Evolutionary conservation across 805 yeast genomes (phyloP).

Genomic region (Wickerhamomyces subpelliculosus): DNA sequence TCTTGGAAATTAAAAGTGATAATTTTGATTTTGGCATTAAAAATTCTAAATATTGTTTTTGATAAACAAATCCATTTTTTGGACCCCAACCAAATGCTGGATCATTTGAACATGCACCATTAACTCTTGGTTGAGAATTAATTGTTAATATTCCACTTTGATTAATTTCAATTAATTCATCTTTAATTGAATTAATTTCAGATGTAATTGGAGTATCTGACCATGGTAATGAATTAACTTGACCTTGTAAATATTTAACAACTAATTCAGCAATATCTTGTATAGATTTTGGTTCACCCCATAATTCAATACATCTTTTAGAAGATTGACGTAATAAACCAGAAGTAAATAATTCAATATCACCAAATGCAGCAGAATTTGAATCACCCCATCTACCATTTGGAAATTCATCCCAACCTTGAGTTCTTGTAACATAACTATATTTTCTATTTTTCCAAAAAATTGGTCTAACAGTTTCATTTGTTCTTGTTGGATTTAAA

Average conservation of each 20-base stretch:
- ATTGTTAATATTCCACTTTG: slow-evolving; percentile 66
- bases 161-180: slow-evolving; percentile 58
- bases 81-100: slow-evolving; percentile 93
- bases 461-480: slow-evolving; percentile 85
- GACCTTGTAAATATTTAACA: slow-evolving; percentile 63
- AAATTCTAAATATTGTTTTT: slow-evolving; percentile 88
- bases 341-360: slow-evolving; percentile 74
- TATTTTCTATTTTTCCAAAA: slow-evolving; percentile 94
- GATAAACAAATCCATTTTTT: slow-evolving; percentile 83
- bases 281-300: slow-evolving; percentile 73
- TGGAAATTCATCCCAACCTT: slow-evolving; percentile 97
- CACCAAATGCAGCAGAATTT: slow-evolving; percentile 94
- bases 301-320: slow-evolving; percentile 70
- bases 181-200: slow-evolving; percentile 61
- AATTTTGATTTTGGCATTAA: slow-evolving; percentile 54
- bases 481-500: slow-evolving; percentile 67
- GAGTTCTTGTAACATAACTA: slow-evolving; percentile 81
- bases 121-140: slow-evolving; percentile 91
- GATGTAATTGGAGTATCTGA: slow-evolving; percentile 81
- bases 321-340: slow-evolving; percentile 78
- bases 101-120: slow-evolving; percentile 69
- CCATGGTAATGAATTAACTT: slow-evolving; percentile 81
- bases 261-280: slow-evolving; percentile 60
- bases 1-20: slow-evolving; percentile 30
- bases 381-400: slow-evolving; percentile 99